Percentiles rank a stretch among this genome's conserved stretches.
Evolutionary conservation across 2,329 filamentous ascomycete genomes (phyloP).

Genomic region (Neurospora sp.): DNA sequence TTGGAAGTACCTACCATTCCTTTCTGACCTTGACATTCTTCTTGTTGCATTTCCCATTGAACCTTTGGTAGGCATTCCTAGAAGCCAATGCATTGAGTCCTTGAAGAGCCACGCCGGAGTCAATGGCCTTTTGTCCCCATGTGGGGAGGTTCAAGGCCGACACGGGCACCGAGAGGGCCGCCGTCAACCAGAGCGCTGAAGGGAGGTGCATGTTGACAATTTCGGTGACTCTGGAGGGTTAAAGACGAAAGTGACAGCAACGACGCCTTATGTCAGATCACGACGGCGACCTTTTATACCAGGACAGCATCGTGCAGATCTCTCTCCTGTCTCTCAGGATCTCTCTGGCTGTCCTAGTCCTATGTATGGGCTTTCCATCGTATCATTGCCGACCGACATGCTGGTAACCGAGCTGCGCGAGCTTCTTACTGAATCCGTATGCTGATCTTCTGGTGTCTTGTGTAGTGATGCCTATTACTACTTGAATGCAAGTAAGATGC

Average conservation of each 20-base stretch:
- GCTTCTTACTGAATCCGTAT: neutral
- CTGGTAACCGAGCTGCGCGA: neutral
- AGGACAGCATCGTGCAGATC: neutral
- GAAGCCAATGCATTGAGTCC: constrained; percentile 11
- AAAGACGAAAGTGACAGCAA: neutral
- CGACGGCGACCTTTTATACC: neutral
- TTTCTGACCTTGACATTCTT: constrained; percentile 14
- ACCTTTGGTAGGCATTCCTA: constrained; percentile 4
- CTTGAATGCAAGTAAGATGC: neutral
- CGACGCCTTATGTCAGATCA: neutral
- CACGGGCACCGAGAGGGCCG: neutral
- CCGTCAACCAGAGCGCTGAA: neutral
- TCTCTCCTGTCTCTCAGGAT: neutral
- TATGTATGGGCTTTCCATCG: neutral
- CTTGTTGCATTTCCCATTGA: constrained; percentile 7
- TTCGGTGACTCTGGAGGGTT: neutral
- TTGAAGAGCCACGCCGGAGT: constrained; percentile 10
- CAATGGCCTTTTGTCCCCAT: constrained; percentile 10
- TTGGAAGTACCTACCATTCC: constrained; percentile 9
- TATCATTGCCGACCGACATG: neutral
- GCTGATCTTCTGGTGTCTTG: neutral
- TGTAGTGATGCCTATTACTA: neutral
- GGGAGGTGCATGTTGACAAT: neutral
- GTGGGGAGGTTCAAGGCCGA: constrained; percentile 3
- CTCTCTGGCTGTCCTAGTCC: neutral